Conservation (phyloP, 2,329 filamentous ascomycete species). For the Blumeria graminis region DNA sequence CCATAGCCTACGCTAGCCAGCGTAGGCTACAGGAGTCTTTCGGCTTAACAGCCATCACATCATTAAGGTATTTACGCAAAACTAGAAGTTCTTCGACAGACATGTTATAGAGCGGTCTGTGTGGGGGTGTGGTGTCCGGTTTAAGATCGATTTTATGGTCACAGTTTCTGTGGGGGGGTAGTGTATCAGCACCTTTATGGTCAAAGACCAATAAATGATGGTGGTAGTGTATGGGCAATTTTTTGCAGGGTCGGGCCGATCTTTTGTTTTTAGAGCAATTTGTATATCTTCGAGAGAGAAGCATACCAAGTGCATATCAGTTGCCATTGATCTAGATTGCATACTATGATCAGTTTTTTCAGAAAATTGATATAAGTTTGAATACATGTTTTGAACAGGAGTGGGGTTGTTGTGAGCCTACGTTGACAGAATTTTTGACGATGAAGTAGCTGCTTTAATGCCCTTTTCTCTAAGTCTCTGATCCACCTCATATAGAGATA, state of each 20-base stretch:
- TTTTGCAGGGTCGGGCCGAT: background rate
- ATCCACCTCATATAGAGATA: background rate
- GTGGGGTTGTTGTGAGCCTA: background rate
- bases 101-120: background rate
- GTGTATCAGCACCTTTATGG: background rate
- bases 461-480: background rate
- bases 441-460: background rate
- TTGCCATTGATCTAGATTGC: background rate
- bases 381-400: background rate
- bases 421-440: background rate
- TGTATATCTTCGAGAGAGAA: constrained; percentile 1
- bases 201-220: background rate
- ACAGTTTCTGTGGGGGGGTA: background rate
- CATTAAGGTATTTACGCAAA: background rate
- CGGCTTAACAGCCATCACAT: too few species aligned
- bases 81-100: background rate
- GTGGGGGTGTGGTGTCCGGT: too few species aligned
- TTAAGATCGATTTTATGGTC: background rate
- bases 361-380: background rate
- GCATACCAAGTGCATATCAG: background rate
- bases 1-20: too few species aligned
- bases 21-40: too few species aligned
- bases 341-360: background rate
- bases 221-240: background rate
- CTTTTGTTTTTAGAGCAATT: background rate